Evolutionary conservation across 2,329 filamentous ascomycete species (phyloP), one percentile per base, ranked within the genome.

Genomic region (Myriosclerotinia duriaeana): DNA sequence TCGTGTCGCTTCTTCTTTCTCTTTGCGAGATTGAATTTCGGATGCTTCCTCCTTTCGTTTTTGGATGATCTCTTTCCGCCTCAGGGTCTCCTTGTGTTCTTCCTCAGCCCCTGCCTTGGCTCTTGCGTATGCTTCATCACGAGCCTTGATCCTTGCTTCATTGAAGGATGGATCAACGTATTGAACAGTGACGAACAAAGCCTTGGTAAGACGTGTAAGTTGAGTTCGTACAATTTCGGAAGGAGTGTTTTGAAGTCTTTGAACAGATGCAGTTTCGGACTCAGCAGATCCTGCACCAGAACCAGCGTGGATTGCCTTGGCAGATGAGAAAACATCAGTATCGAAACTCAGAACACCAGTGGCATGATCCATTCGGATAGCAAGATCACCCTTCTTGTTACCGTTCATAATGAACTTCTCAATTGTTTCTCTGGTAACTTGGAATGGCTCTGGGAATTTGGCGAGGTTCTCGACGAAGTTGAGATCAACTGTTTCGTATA

Each of bases 321-420:
- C 89, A 20, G 95, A 97, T 46, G 95, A 97, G 84, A 99, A 98
- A 72, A 99, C 93, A 78, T 99, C 95, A 65, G 92, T 96, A 78
- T 99, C 95, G 74, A 99, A 99, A 78, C 93, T 97, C 68, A 99
- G 87, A 60, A 97, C 91, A 68, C 95, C 93, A 64, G 93, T 94
- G 69, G 93, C 93, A 77, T 99, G 95, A 77, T 98, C 92, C 80
- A 98, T 92, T 69, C 95, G 93, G 74, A 99, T 96, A 64, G 95
- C 91, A 55, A 99, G 85, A 75, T 99, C 95, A 66, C 95, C 95
- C 87, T 99, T 99, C 88, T 99, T 99, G 86, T 96, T 98, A 71
- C 95, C 95, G 80, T 99, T 99, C 95, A 99, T 99, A 84, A 99
- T 98, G 84, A 99, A 99, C 83, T 98, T 99, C 84, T 99, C 95